Evolutionary conservation across 1,284 basidiomycete genomes (phyloP).

Genomic region (Irpex sp.): DNA sequence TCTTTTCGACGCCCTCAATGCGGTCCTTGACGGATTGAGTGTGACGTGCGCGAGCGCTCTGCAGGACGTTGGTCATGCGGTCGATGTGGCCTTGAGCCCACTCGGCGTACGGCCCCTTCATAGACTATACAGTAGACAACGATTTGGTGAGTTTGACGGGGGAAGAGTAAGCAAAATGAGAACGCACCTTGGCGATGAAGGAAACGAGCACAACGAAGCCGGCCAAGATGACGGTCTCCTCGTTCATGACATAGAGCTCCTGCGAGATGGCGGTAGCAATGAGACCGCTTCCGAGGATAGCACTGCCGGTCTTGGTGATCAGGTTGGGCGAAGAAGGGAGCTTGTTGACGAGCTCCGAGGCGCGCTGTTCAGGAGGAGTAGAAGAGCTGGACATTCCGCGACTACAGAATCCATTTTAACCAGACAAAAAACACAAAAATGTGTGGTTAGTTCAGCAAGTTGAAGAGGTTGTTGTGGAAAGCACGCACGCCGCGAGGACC

Average conservation of each 20-base stretch:
- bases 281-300: slow-evolving; percentile 87
- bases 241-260: slow-evolving; percentile 97
- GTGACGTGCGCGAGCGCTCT: slow-evolving; percentile 83
- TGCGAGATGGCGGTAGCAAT: slow-evolving; percentile 93
- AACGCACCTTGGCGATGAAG: slow-evolving; percentile 75
- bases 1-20: slow-evolving; percentile 85
- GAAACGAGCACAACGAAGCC: slow-evolving; percentile 87
- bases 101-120: slow-evolving; percentile 81
- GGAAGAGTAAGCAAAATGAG: background rate
- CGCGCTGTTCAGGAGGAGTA: slow-evolving; percentile 81
- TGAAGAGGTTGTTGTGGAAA: background rate
- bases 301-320: slow-evolving; percentile 91
- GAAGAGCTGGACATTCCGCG: slow-evolving; percentile 61
- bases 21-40: slow-evolving; percentile 91
- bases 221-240: slow-evolving; percentile 82
- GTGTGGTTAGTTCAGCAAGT: slow-evolving; percentile 1
- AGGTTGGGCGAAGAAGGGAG: slow-evolving; percentile 87
- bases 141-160: background rate
- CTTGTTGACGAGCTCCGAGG: slow-evolving; percentile 86
- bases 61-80: slow-evolving; percentile 80
- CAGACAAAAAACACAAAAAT: background rate
- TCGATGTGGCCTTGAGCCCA: slow-evolving; percentile 90
- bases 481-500: slow-evolving; percentile 51
- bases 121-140: slow-evolving; percentile 15
- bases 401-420: slow-evolving; percentile 28